phyloP scores from a whole-genome alignment of 1,284 basidiomycete genomes.

The Fomitopsis pinicola region DNA sequence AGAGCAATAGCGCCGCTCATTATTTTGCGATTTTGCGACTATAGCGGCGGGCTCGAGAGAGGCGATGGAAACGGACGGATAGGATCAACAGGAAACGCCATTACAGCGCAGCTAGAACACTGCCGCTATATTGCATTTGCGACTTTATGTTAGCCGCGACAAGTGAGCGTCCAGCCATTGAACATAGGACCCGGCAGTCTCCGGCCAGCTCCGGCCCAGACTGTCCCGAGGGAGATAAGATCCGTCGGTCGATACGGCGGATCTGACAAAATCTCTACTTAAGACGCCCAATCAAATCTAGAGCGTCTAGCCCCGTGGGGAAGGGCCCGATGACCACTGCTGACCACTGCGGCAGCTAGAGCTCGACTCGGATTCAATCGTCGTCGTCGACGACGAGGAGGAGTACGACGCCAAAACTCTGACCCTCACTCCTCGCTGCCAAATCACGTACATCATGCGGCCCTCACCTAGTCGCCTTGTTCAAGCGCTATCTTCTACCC shows the following conservation, averaged over 20 bases:
- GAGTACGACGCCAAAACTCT: no score
- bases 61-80: background rate
- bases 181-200: background rate
- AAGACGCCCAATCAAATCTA: slow-evolving; percentile 4
- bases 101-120: background rate
- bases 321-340: background rate
- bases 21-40: background rate
- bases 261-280: background rate
- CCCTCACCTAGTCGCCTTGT: slow-evolving; percentile 20
- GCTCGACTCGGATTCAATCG: background rate
- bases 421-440: background rate
- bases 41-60: background rate
- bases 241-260: background rate
- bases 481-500: slow-evolving; percentile 16
- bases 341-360: no score
- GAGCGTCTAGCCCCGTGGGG: slow-evolving; percentile 18
- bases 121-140: background rate
- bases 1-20: background rate
- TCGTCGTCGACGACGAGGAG: background rate
- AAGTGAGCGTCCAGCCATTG: background rate
- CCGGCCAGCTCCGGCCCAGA: background rate
- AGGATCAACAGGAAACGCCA: background rate
- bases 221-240: background rate
- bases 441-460: slow-evolving; percentile 18
- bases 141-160: background rate